phyloP scores from a whole-genome alignment of 176 grass and related monocot genomes.

The Eragrostis nindensis region DNA sequence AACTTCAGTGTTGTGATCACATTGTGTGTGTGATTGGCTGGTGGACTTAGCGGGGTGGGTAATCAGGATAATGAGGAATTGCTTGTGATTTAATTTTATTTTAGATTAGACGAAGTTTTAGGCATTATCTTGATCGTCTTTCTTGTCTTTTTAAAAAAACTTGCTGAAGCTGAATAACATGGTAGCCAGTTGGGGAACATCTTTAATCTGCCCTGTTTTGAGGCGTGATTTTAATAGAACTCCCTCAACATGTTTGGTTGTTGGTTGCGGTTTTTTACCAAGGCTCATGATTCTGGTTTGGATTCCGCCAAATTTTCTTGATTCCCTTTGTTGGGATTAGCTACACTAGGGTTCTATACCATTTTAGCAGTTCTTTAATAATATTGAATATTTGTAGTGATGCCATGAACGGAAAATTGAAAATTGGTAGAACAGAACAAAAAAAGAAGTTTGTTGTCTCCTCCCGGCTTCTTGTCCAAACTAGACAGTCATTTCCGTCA shows the following conservation, averaged over 20 bases:
- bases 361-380: neutral
- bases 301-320: neutral
- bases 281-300: neutral
- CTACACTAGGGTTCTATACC: neutral
- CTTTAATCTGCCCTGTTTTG: neutral
- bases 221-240: neutral
- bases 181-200: neutral
- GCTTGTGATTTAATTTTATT: neutral
- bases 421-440: too few species aligned
- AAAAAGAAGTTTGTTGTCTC: too few species aligned
- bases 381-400: neutral
- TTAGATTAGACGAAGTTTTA: neutral
- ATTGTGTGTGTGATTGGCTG: neutral
- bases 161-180: neutral
- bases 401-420: neutral
- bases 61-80: neutral
- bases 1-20: neutral
- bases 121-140: neutral
- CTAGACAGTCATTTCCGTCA: too few species aligned
- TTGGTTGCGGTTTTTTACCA: neutral
- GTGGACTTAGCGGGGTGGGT: neutral
- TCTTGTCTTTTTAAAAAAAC: neutral
- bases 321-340: neutral
- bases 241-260: neutral
- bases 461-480: too few species aligned